A percentile compares a stretch with the other conserved stretches of the same genome.
These are phyloP conservation scores for Suhomyces canberraensis DNA, from an alignment of 805 yeast genomes.

Conservation along the genomic window DNA sequence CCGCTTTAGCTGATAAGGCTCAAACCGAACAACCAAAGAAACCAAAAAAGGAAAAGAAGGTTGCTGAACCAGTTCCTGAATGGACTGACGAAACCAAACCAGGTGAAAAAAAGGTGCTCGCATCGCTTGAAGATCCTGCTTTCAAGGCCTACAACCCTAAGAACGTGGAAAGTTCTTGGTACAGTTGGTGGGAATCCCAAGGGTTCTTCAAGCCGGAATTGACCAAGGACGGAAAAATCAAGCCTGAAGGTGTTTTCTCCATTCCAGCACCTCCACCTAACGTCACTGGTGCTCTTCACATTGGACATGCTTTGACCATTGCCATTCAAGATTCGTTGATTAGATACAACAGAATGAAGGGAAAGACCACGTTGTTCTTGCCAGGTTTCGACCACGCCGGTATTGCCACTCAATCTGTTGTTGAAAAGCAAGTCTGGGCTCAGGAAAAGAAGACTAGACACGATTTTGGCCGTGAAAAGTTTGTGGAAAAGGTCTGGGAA, in stretches of 20 bases:
- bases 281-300: slow-evolving; percentile 97
- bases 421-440: slow-evolving; percentile 93
- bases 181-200: slow-evolving; percentile 91
- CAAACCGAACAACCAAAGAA: slow-evolving; percentile 47
- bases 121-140: slow-evolving; percentile 87
- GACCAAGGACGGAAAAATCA: slow-evolving; percentile 65
- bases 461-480: slow-evolving; percentile 90
- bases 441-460: slow-evolving; percentile 86
- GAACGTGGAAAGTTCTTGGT: slow-evolving; percentile 96
- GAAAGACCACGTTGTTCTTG: slow-evolving; percentile 85
- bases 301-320: slow-evolving; percentile 96
- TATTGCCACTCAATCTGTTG: slow-evolving; percentile 97
- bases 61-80: slow-evolving; percentile 73
- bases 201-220: slow-evolving; percentile 88
- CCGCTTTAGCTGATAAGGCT: slow-evolving; percentile 44
- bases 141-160: slow-evolving; percentile 91
- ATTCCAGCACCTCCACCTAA: slow-evolving; percentile 99
- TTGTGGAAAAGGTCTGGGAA: slow-evolving; percentile 88
- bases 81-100: slow-evolving; percentile 78
- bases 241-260: slow-evolving; percentile 80
- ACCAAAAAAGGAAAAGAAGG: slow-evolving; percentile 67
- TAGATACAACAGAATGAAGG: slow-evolving; percentile 95
- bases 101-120: slow-evolving; percentile 88
- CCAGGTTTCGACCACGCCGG: slow-evolving; percentile 99
- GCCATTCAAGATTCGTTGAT: slow-evolving; percentile 91